These are phyloP conservation scores for Colletotrichum somersetense DNA, from an alignment of 2,329 filamentous ascomycete genomes.

Conservation along the genomic window DNA sequence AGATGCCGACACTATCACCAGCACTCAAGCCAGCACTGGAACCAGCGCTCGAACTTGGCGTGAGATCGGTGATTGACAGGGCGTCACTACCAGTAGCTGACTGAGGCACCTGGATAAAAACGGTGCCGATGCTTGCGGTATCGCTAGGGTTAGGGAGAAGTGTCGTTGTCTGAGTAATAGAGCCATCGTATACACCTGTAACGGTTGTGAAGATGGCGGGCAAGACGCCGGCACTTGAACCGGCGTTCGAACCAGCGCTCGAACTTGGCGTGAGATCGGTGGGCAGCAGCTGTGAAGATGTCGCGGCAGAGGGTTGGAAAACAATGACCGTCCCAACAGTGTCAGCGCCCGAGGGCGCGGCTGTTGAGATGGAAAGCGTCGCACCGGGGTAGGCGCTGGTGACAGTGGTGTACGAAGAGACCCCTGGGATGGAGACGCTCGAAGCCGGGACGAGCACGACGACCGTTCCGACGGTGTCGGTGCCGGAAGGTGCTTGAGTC, in stretches of 20 bases:
- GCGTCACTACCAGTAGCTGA: too few species aligned
- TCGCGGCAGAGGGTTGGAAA: constrained; percentile 10
- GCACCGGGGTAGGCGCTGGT: constrained; percentile 8
- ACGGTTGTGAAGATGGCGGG: background rate
- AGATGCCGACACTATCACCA: too few species aligned
- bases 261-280: background rate
- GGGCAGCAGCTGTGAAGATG: background rate
- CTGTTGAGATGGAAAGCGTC: background rate
- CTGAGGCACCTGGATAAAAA: constrained; percentile 18
- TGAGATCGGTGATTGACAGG: too few species aligned
- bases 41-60: background rate
- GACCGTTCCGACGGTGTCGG: constrained; percentile 23
- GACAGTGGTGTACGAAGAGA: constrained; percentile 6
- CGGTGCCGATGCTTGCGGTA: background rate
- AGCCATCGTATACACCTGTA: constrained; percentile 21
- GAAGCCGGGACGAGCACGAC: background rate
- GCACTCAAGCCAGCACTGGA: too few species aligned
- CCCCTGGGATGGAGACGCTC: background rate
- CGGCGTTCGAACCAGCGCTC: background rate
- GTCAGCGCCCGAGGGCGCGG: constrained; percentile 2
- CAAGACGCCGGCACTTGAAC: too few species aligned
- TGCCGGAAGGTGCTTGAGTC: constrained; percentile 20
- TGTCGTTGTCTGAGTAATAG: constrained; percentile 15
- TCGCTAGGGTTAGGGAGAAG: background rate
- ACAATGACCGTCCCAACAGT: constrained; percentile 20